Evolutionary conservation across 78 protist species (phyloP), one percentile per base, ranked within the genome.

Genomic region (Anaeramoeba ignava): DNA sequence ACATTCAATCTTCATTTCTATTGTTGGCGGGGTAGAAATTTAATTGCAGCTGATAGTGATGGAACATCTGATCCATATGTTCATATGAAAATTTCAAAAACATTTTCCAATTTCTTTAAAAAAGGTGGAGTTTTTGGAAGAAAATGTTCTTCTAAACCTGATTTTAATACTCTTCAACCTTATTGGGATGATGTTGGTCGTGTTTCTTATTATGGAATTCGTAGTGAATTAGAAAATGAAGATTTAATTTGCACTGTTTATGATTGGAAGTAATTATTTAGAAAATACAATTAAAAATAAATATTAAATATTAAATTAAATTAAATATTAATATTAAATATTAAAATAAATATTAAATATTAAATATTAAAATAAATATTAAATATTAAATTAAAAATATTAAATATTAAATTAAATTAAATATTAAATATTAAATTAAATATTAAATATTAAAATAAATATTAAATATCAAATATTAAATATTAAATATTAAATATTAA

Each of bases 221-320:
- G 78, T 81, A 31, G 40, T 3, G 86, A 84, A 39, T 80, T 84
- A 33, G 86, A 84, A 42, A 78, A 78, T 41, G 86, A 84, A 34
- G 85, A 83, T n/a, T 2, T 83, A 17, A 54, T 17, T 27, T 54
- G 73, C 73, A 17, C 8, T 27, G 73, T 54, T 17, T 54, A 27
- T 54, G 17, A 54, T 17, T 17, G 17, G 8, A 54, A 54, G n/a
- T n/a, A n/a, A n/a, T n/a, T n/a, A n/a, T n/a, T n/a, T n/a, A n/a
- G n/a, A n/a, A n/a, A n/a, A n/a, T n/a, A n/a, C n/a, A n/a, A n/a
- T n/a, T n/a, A n/a, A n/a, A n/a, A n/a, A n/a, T n/a, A n/a, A n/a
- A n/a, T n/a, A n/a, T n/a, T n/a, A n/a, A n/a, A n/a, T n/a, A n/a
- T n/a, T n/a, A n/a, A n/a, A n/a, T n/a, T n/a, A n/a, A n/a, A n/a